These are phyloP conservation scores for Gaertneriomyces semiglobifer DNA, from an alignment of 192 early-diverging fungal genomes.

Conservation along the genomic window DNA sequence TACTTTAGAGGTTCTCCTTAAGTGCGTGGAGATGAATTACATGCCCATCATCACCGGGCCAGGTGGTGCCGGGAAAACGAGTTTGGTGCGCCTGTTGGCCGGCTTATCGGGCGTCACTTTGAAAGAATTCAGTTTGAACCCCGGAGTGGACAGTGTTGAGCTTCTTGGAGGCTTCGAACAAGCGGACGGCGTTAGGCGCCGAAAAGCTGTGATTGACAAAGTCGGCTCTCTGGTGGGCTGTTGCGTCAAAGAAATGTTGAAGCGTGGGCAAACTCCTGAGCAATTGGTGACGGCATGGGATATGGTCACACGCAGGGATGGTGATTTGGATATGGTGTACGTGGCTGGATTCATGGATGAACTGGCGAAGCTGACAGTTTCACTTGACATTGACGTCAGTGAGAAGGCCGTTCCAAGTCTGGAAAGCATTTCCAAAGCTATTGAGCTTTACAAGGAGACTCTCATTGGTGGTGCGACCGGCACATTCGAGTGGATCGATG, in stretches of 20 bases:
- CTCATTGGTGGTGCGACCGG: conserved; percentile 46
- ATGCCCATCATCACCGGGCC: conserved; percentile 89
- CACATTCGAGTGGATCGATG: conserved; percentile 97
- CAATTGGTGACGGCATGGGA: not conserved
- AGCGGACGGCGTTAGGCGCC: conserved; percentile 75
- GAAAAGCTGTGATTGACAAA: conserved; percentile 46
- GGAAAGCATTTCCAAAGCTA: not conserved
- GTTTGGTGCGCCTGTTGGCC: conserved; percentile 78
- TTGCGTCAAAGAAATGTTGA: conserved; percentile 41
- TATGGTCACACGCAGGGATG: conserved; percentile 6
- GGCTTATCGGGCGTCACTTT: conserved; percentile 75
- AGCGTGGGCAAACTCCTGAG: not conserved
- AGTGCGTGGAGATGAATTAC: conserved; percentile 85
- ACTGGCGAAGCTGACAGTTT: not conserved
- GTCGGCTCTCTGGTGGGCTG: conserved; percentile 44
- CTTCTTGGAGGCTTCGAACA: conserved; percentile 97
- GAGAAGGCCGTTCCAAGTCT: conserved; percentile 12
- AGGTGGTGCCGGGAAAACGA: conserved; percentile 83
- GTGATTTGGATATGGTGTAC: not conserved
- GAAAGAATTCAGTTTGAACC: conserved; percentile 94
- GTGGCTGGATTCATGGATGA: too few relatives aligned
- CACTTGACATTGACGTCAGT: not conserved
- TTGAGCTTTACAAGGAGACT: conserved; percentile 18
- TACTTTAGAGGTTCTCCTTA: conserved; percentile 72
- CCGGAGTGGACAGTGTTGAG: conserved; percentile 90